Conservation (phyloP, 2,329 filamentous ascomycete genomes). For the Colletotrichum sp. region DNA sequence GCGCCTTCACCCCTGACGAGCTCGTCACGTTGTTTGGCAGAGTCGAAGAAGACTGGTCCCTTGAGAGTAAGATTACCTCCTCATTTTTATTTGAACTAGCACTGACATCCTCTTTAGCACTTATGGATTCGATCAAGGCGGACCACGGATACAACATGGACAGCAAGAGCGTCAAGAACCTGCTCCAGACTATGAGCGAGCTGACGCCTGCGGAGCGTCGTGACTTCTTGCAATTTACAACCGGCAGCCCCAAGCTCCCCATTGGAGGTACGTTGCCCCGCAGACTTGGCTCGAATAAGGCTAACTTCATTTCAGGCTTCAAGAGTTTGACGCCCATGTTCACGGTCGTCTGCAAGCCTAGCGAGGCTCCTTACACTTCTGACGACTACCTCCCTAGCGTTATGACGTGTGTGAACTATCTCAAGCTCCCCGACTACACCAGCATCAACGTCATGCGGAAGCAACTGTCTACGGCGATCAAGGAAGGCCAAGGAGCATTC, state of each 20-base stretch:
- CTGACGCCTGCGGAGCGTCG: constrained; percentile 76
- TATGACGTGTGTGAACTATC: constrained; percentile 99
- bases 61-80: constrained; percentile 76
- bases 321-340: constrained; percentile 98
- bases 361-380: constrained; percentile 88
- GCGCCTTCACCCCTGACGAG: constrained; percentile 93
- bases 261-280: constrained; percentile 79
- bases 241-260: constrained; percentile 95
- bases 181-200: constrained; percentile 94
- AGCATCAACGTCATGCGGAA: constrained; percentile 76
- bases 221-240: constrained; percentile 97
- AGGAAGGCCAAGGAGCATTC: constrained; percentile 96
- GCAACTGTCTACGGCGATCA: constrained; percentile 84
- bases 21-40: constrained; percentile 93
- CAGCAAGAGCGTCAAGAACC: constrained; percentile 90
- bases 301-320: constrained; percentile 69
- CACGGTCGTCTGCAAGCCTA: constrained; percentile 98
- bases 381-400: constrained; percentile 99
- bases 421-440: constrained; percentile 96
- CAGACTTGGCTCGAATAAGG: background rate
- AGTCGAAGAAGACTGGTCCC: constrained; percentile 94
- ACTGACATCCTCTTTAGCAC: constrained; percentile 58
- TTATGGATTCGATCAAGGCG: constrained; percentile 98
- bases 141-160: constrained; percentile 99
- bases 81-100: background rate